A percentile compares a stretch with the other conserved stretches of the same genome.
These are phyloP conservation scores for Dictyophora rubrovolvata DNA, from an alignment of 768 basidiomycete species.

Conservation along the genomic window DNA sequence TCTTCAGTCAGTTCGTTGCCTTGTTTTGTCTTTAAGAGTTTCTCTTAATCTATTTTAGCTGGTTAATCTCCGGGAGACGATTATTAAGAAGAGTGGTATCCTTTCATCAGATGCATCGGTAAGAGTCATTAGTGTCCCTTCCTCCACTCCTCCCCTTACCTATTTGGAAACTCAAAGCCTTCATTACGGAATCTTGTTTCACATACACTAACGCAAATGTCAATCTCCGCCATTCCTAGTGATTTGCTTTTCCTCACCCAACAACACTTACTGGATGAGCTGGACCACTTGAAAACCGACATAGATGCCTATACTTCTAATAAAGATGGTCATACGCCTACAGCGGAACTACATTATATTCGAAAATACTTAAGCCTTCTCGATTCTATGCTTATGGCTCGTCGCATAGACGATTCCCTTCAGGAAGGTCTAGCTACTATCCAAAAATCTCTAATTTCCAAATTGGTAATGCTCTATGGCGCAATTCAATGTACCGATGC, in stretches of 20 bases:
- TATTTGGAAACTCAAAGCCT: conserved; percentile 26
- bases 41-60: conserved; percentile 21
- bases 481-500: background rate
- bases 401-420: background rate
- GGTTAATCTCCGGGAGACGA: conserved; percentile 24
- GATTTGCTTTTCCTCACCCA: conserved; percentile 23
- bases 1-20: conserved; percentile 32
- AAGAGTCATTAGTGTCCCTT: conserved; percentile 15
- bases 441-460: background rate
- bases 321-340: conserved; percentile 27
- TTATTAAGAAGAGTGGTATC: conserved; percentile 25
- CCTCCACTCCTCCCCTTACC: background rate
- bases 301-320: conserved; percentile 31
- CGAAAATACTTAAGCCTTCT: background rate
- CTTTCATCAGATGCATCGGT: conserved; percentile 23
- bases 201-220: conserved; percentile 37
- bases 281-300: conserved; percentile 30
- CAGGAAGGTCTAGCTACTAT: background rate
- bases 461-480: background rate
- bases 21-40: background rate
- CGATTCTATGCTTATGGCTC: background rate
- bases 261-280: conserved; percentile 25
- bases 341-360: conserved; percentile 35
- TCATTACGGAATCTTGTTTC: conserved; percentile 47
- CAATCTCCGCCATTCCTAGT: conserved; percentile 31